Evolutionary conservation across 345 rosid species (phyloP), one percentile per base, ranked within the genome.

Genomic region (Luvunga scandens): DNA sequence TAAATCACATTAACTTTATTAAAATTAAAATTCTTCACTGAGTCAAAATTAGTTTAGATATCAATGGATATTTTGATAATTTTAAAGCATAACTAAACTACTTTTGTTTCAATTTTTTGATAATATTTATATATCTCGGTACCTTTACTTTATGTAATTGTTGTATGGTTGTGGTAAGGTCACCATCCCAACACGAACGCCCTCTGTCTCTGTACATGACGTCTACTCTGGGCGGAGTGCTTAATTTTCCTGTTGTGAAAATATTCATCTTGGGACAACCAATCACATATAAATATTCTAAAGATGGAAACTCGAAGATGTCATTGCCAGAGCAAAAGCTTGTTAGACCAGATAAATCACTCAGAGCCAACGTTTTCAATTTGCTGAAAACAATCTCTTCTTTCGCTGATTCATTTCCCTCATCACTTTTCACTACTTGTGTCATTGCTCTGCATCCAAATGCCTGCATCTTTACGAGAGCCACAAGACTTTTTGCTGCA

Each of bases 401-500:
- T 59, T 63, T 25, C 9, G 24, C 53, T 45, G 18, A 24, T 34
- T 1, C 71, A 10, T 50, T 56, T 36, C 12, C 76, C 3, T 38
- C 42, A 7, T 71, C 67, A 5, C 57, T 48, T 36, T 10, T 33
- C 18, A 70, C 16, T 6, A 45, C 60, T 70, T 48, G 60, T 8
- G 13, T 70, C 30, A 36, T 7, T 22, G n/a, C 12, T 36, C 0
- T 9, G 39, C 70, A 66, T 4, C 1, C 22, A 9, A 10, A 2
- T 66, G 36, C 21, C 22, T 0, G n/a, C 75, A 79, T 19, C 6
- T 3, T 3, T 12, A 12, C 38, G 14, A 80, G 33, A 0, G 55
- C 39, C 60, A 62, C 72, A 22, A 79, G 28, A 36, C 66, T 72
- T 66, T 38, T 68, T 36, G 72, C 73, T 30, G 66, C 45, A 12